Base-by-base conservation (phyloP, 306 rosid genomes). In the Acacia confusa region DNA sequence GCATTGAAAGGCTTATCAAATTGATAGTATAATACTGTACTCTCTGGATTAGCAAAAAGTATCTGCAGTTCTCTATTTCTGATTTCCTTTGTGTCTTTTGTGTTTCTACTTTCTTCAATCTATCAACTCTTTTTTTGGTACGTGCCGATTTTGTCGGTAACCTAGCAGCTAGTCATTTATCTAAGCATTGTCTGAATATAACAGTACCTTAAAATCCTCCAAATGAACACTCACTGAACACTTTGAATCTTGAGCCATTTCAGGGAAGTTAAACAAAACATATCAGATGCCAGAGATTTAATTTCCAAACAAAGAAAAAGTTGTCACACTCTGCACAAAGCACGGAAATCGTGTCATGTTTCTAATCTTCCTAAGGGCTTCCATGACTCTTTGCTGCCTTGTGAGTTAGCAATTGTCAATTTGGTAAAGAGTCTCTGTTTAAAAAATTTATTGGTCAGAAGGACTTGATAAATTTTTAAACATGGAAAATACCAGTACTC, bases 211-310 rank as follows among this genome's bases (percentile, higher is more conserved):
- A 16, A 69, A 24, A 19, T 48, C 71, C 19, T 45, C 22, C 27
- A 3, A n/a, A 24, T 11, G 32, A 43, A 64, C 53, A 12, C 13
- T 43, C 25, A 20, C 32, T 30, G 27, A 58, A 64, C 19, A 6
- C 12, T 71, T 24, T 61, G 81, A 20, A 50, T 76, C 64, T 41
- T 77, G 53, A 78, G 38, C 72, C 13, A 19, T 80, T 72, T 70
- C 88, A 91, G 92, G 81, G 66, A 63, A 55, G 36, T 91, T 69
- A 89, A 83, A 79, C 75, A 70, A 68, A 80, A 85, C 77, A 80
- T 91, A 84, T 24, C 20, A 20, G 85, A 89, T 73, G 74, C 92
- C 11, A 83, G 86, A 16, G 91, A 84, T 77, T 81, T 91, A 88
- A 83, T 89, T 80, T 79, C 82, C 44, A 89, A 87, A 83, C 73